Evolutionary conservation across 345 rosid genomes (phyloP), one percentile per base, ranked within the genome.

Genomic region (Populus euphratica): DNA sequence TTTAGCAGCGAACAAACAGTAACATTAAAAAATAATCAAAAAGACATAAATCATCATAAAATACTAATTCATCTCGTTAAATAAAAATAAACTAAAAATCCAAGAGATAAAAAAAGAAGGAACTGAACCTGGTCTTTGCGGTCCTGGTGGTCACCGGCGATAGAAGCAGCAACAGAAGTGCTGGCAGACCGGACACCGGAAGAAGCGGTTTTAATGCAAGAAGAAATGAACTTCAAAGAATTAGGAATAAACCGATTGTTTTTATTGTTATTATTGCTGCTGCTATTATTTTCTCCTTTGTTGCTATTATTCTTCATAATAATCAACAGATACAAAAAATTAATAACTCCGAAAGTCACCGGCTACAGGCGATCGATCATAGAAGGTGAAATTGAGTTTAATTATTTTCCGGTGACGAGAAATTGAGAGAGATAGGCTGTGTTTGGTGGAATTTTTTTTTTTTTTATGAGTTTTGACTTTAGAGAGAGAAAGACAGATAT

Each of bases 111-210:
- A 44, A 59, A 73, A 62, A 0, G 16, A 63, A 25, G 29, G 18
- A 72, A 9, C 77, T 20, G 44, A 74, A 92, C 99, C 97, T 92
- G 94, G 81, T 96, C 99, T 75, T 84, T 96, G 41, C 63, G 90
- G 65, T 86, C 91, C 1, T 78, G 89, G 1, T 78, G 85, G 0
- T 84, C 94, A 9, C 93, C 77, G 44, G 98, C 86, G 52, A 95
- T 86, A 9, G 99, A 93, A 21, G 97, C 91, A 71, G 99, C 92
- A 47, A 90, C 94, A 36, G 98, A 90, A 25, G 94, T 93, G 49
- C 90, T 85, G 64, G 97, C 98, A 64, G 98, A 89, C 52, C 96
- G 91, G 27, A 95, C 99, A 66, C 99, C 97, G 47, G 97, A 91
- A 59, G 99, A 95, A 66, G 99, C 99, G 56, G 98, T 92, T 78